These are phyloP conservation scores for Platanthera zijinensis DNA, from an alignment of 106 monocot genomes.

Conservation along the genomic window DNA sequence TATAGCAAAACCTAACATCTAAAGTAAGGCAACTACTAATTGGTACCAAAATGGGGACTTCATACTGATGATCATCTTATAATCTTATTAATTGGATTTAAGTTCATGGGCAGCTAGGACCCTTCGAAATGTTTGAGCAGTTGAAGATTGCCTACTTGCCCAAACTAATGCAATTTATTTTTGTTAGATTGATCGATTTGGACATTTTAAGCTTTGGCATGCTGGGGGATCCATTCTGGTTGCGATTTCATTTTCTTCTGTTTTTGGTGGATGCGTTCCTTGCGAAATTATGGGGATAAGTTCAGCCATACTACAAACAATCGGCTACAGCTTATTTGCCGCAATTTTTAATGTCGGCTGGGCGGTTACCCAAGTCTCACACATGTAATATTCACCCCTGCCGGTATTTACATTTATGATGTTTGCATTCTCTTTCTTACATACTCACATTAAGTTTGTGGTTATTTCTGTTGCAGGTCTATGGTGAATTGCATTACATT, in stretches of 20 bases:
- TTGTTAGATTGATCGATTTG: slow-evolving; percentile 77
- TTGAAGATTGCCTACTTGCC: neutral
- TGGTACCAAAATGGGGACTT: neutral
- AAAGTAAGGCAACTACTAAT: neutral
- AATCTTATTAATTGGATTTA: neutral
- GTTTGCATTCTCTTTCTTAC: neutral
- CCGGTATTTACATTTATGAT: neutral
- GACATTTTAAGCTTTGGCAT: slow-evolving; percentile 93
- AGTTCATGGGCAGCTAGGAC: neutral
- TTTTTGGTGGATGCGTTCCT: slow-evolving; percentile 79
- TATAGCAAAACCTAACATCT: too few species aligned
- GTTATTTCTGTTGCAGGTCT: slow-evolving; percentile 42
- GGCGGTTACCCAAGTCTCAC: slow-evolving; percentile 92
- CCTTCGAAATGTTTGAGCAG: neutral
- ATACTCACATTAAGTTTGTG: neutral
- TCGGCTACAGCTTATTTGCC: slow-evolving; percentile 88
- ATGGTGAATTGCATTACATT: slow-evolving; percentile 90
- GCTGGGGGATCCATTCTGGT: slow-evolving; percentile 77
- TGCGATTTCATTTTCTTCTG: slow-evolving; percentile 88
- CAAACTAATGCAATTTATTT: neutral
- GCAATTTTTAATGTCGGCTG: slow-evolving; percentile 91
- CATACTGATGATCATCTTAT: neutral
- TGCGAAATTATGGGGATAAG: slow-evolving; percentile 47
- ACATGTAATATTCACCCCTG: slow-evolving; percentile 52
- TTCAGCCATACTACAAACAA: slow-evolving; percentile 48